Evolutionary conservation across 192 early-diverging fungal species (phyloP).

Genomic region (Mortierella claussenii): DNA sequence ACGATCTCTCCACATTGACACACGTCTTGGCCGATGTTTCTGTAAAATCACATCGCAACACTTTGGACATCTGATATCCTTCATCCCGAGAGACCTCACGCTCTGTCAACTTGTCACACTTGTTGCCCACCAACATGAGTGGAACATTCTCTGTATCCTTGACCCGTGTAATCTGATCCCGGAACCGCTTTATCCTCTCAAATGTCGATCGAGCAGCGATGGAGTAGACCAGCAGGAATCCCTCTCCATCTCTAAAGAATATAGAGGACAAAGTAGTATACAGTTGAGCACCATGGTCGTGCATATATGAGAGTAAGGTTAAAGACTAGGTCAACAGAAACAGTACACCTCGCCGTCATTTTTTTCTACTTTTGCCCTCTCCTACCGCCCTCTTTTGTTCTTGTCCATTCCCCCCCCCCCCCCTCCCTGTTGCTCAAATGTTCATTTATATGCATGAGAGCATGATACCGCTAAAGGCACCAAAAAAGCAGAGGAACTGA

Average conservation of each 20-base stretch:
- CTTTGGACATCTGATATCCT: conserved; percentile 79
- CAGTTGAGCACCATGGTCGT: too few relatives aligned
- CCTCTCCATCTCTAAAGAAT: conserved; percentile 73
- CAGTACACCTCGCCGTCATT: too few relatives aligned
- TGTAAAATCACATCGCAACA: conserved; percentile 83
- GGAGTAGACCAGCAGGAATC: conserved; percentile 91
- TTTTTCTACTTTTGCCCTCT: too few relatives aligned
- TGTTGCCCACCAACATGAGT: conserved; percentile 95
- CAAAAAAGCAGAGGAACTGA: not conserved
- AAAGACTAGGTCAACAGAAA: too few relatives aligned
- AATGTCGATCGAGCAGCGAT: conserved; percentile 91
- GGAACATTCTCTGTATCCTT: conserved; percentile 90
- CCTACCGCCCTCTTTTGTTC: too few relatives aligned
- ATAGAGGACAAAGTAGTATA: not conserved
- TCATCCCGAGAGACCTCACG: conserved; percentile 89
- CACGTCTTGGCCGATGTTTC: conserved; percentile 93
- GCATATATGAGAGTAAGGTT: not conserved
- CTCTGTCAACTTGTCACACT: conserved; percentile 87
- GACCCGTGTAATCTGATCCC: conserved; percentile 89
- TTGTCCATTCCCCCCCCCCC: not conserved
- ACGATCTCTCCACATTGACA: conserved; percentile 92
- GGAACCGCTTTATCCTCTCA: conserved; percentile 87
- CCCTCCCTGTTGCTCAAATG: conserved; percentile 1
- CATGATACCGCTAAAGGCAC: conserved; percentile 1
- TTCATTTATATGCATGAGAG: conserved; percentile 18